Conservation (phyloP, 1,139 yeast genomes). For the Yamadazyma dendronema region DNA sequence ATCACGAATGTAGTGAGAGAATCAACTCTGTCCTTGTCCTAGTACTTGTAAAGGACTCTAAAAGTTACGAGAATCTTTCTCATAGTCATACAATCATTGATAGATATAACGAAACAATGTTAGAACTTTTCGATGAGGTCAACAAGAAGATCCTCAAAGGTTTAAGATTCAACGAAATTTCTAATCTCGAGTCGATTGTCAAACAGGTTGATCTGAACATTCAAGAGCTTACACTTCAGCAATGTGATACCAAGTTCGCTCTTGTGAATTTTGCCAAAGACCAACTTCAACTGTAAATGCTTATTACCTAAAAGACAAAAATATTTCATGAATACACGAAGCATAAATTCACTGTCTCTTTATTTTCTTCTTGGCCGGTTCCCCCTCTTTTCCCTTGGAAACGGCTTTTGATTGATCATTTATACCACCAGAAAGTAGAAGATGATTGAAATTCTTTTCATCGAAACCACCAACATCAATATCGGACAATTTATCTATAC, state of each 20-base stretch:
- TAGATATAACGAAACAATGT: constrained; percentile 21
- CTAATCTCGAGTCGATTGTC: constrained; percentile 35
- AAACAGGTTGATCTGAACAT: constrained; percentile 34
- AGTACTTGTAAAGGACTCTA: constrained; percentile 25
- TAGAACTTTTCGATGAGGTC: constrained; percentile 21
- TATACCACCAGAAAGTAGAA: background rate
- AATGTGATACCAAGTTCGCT: constrained; percentile 35
- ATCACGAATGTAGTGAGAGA: constrained; percentile 13
- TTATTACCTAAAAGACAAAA: background rate
- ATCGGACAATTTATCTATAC: background rate
- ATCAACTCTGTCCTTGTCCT: constrained; percentile 29
- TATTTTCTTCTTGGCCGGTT: constrained; percentile 1
- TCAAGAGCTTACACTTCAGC: constrained; percentile 26
- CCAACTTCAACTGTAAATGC: constrained; percentile 24
- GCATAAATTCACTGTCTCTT: background rate
- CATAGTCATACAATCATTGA: constrained; percentile 20
- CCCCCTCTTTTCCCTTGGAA: background rate
- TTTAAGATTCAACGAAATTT: constrained; percentile 26
- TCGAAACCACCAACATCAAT: background rate
- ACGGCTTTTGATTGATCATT: too few species aligned
- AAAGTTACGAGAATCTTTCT: constrained; percentile 24
- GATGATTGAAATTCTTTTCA: constrained; percentile 1
- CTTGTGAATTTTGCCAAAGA: constrained; percentile 42
- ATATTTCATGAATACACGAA: too few species aligned
- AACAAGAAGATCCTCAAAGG: constrained; percentile 29